Base-by-base conservation (phyloP, 139 green algal species). In the Spirogloea muscicola region DNA sequence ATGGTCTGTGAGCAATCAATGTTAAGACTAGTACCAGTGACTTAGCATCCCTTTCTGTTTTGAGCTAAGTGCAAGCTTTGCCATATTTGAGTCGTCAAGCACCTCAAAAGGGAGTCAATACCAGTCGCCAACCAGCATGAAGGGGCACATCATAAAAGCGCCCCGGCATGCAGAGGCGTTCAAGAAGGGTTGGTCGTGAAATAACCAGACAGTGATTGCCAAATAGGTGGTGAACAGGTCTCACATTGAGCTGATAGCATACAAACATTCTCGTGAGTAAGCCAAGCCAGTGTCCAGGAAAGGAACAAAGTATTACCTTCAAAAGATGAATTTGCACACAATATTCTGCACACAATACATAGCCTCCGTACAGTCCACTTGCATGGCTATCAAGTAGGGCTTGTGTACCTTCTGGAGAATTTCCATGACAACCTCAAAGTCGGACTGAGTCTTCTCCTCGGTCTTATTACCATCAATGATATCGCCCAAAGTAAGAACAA, bases 131-230 rank as follows among this genome's bases (percentile, higher is more conserved):
- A n/a, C 71, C 48, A 21, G 27, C 21, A 0, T 36, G 36, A 9
- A 92, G 39, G 0, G 31, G 25, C n/a, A 48, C 7, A 7, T 42
- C 72, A 51, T 86, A 89, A 73, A 88, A 91, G 7, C 16, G 25
- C 2, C 6, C 58, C 13, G 78, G 73, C n/a, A 89, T 78, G 21
- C 39, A 29, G 33, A 90, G 72, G 41, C 60, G 59, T 49, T 65
- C 0, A 48, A 90, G 66, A 21, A 91, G 21, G 18, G 9, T 29
- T 0, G 37, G 3, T 0, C 88, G 72, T 0, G 68, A 63, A 6
- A 88, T 49, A 0, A 43, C 49, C 25, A 93, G 75, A 62, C 86
- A 91, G 70, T 93, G 89, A 64, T 93, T 92, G 57, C 87, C 88
- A 0, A 93, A 37, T 3, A 88, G 74, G 68, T 93, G 86, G 9